Evolutionary conservation across 2,329 filamentous ascomycete genomes (phyloP).

Genomic region (Sporothrix dimorphospora): DNA sequence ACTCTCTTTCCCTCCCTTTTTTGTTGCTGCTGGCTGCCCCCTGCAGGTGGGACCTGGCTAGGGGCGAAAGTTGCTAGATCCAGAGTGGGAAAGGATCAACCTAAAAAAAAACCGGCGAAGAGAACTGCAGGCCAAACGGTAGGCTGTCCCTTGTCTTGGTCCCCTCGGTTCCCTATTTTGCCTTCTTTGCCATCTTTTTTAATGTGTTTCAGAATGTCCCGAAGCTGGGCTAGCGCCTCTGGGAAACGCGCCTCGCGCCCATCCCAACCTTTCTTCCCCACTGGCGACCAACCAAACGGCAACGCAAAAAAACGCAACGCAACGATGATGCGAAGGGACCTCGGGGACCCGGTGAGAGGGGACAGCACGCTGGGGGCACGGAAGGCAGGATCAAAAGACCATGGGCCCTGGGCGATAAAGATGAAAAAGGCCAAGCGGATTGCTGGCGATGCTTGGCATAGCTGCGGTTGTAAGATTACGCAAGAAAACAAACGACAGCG

Average conservation of each 20-base stretch:
- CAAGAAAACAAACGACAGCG: not conserved
- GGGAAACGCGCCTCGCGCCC: slow-evolving; percentile 11
- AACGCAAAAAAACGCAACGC: not conserved
- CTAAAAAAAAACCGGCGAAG: not conserved
- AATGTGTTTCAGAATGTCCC: slow-evolving; percentile 30
- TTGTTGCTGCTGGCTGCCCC: not conserved
- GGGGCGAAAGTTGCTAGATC: slow-evolving; percentile 10
- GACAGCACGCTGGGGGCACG: not conserved
- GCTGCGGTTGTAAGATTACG: slow-evolving; percentile 1
- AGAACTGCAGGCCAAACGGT: not conserved
- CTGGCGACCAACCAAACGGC: not conserved
- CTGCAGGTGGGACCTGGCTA: slow-evolving; percentile 17
- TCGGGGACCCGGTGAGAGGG: not conserved
- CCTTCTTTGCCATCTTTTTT: not conserved
- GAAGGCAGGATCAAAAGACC: not conserved
- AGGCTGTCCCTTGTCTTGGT: not conserved
- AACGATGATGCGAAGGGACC: not conserved
- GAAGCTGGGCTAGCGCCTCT: slow-evolving; percentile 19
- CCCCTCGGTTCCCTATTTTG: slow-evolving; percentile 14
- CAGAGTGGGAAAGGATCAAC: slow-evolving; percentile 20
- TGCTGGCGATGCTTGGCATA: not conserved
- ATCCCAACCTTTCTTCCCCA: slow-evolving; percentile 13
- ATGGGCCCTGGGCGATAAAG: not conserved
- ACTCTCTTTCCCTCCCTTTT: not conserved
- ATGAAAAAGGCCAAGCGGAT: not conserved